phyloP scores from a whole-genome alignment of 305 asterid species.

The Lippia alba region DNA sequence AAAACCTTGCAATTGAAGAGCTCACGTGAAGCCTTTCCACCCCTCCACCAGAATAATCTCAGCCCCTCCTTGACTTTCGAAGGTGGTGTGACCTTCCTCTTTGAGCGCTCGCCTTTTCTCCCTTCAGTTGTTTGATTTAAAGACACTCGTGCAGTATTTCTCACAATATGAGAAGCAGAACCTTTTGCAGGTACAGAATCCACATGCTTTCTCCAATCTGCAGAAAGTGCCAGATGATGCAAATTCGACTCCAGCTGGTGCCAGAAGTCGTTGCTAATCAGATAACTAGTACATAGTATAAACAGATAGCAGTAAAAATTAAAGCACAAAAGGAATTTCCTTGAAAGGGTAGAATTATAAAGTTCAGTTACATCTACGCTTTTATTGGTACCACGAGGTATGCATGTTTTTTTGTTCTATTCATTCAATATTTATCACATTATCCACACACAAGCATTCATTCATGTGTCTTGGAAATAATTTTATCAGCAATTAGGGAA shows the following conservation, averaged over 20 bases:
- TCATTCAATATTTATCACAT: no score
- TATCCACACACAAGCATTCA: no score
- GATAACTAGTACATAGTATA: constrained; percentile 17
- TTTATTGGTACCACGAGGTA: no score
- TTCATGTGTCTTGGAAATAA: no score
- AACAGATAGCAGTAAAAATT: not conserved
- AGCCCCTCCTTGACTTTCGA: constrained; percentile 70
- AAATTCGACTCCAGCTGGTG: constrained; percentile 86
- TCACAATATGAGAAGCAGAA: constrained; percentile 73
- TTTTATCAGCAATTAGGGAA: not conserved
- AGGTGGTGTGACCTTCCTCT: constrained; percentile 52
- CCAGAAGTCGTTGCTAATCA: constrained; percentile 34
- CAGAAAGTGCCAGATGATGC: constrained; percentile 69
- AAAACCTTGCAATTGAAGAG: constrained; percentile 84
- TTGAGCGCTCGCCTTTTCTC: constrained; percentile 57
- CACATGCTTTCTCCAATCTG: constrained; percentile 83
- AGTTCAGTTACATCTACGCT: no score
- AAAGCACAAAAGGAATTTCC: no score
- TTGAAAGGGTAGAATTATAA: no score
- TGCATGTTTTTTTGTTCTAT: no score
- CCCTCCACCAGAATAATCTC: constrained; percentile 96
- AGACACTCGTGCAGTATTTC: constrained; percentile 53
- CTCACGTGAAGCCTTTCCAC: constrained; percentile 80
- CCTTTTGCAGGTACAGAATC: constrained; percentile 79
- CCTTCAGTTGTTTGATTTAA: constrained; percentile 62